Conservation (phyloP, 169 alveolate species). For the Eimeria acervulina region DNA sequence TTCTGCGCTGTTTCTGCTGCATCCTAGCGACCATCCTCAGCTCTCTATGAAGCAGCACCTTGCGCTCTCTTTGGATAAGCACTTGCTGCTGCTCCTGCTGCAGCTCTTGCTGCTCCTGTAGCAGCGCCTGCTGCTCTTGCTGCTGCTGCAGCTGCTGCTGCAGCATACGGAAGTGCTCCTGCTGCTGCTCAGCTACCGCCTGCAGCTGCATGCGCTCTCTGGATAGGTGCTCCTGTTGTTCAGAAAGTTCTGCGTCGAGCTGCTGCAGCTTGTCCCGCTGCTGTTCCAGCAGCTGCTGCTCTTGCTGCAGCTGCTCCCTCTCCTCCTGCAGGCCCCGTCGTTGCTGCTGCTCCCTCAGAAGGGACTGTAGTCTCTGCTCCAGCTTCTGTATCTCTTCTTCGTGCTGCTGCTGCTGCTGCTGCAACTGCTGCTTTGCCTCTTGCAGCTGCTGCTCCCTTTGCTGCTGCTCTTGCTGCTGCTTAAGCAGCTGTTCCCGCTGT, state of each 20-base stretch:
- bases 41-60: constrained; percentile 55
- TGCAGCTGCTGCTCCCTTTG: constrained; percentile 36
- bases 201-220: constrained; percentile 70
- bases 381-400: constrained; percentile 23
- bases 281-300: constrained; percentile 16
- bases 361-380: neutral
- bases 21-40: constrained; percentile 60
- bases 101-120: constrained; percentile 51
- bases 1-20: constrained; percentile 32
- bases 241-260: constrained; percentile 50
- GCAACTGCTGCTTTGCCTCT: constrained; percentile 38
- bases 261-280: constrained; percentile 53
- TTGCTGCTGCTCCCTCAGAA: constrained; percentile 12
- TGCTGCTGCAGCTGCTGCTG: constrained; percentile 76
- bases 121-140: constrained; percentile 73
- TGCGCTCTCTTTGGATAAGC: constrained; percentile 30
- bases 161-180: constrained; percentile 50
- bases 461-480: constrained; percentile 66
- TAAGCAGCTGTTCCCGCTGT: constrained; percentile 38
- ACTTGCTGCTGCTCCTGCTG: constrained; percentile 74
- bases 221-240: constrained; percentile 55
- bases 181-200: constrained; percentile 72
- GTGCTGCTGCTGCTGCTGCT: constrained; percentile 70
- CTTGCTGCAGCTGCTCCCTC: neutral
- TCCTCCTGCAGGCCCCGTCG: constrained; percentile 24